A percentile compares a stretch with the other conserved stretches of the same genome.
Conservation (phyloP, 345 rosid genomes). For the Trapa bicornis region DNA sequence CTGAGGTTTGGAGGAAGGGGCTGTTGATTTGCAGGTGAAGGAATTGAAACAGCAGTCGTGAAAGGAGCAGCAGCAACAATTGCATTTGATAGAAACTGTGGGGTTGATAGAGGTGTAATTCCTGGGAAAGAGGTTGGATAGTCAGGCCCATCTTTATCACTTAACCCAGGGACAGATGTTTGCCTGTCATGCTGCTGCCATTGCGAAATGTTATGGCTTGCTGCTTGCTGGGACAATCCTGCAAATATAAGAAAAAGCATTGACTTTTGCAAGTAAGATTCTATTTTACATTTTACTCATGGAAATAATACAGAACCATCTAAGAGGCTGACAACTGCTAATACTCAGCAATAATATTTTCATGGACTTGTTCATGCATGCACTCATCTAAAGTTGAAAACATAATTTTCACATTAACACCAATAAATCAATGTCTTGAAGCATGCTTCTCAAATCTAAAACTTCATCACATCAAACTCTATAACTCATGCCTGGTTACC, state of each 20-base stretch:
- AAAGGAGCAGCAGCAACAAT: slow-evolving; percentile 41
- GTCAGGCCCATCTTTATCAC: slow-evolving; percentile 25
- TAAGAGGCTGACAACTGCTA: not conserved
- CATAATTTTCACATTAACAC: too few species aligned
- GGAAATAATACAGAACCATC: not conserved
- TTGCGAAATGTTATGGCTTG: slow-evolving; percentile 26
- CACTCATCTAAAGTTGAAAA: too few species aligned
- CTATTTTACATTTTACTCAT: not conserved
- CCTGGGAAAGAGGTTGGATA: slow-evolving; percentile 11
- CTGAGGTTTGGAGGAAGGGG: slow-evolving; percentile 28
- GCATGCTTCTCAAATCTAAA: too few species aligned
- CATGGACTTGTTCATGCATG: too few species aligned
- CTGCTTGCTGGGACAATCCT: slow-evolving; percentile 33
- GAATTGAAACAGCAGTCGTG: slow-evolving; percentile 41
- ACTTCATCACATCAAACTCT: too few species aligned
- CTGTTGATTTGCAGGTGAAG: slow-evolving; percentile 36
- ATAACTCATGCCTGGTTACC: too few species aligned
- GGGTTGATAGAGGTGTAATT: slow-evolving; percentile 33
- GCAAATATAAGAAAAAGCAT: slow-evolving; percentile 5
- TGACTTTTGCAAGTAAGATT: not conserved
- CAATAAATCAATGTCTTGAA: too few species aligned
- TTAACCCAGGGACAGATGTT: slow-evolving; percentile 21
- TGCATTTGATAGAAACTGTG: slow-evolving; percentile 52
- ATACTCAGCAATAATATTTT: too few species aligned
- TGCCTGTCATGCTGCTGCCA: slow-evolving; percentile 58